Evolutionary conservation across 768 basidiomycete species (phyloP).

Genomic region (Lepiota brunneoincarnata): DNA sequence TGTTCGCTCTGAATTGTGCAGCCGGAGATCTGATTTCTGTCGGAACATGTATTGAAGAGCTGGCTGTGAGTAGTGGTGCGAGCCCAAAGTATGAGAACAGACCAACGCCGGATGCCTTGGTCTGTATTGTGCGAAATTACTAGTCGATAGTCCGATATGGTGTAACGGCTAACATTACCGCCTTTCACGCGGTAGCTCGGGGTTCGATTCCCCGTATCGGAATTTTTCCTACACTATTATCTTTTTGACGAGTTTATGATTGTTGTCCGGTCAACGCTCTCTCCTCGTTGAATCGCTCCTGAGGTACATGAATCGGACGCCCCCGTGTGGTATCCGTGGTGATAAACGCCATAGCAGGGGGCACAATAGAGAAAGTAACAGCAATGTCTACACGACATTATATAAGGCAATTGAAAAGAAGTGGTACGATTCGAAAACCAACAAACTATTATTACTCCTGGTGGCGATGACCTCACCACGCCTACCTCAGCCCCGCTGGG

Average conservation of each 20-base stretch:
- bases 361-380: too few species aligned
- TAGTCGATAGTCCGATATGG: conserved; percentile 34
- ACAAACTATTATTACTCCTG: neutral
- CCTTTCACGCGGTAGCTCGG: conserved; percentile 49
- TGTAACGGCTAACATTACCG: conserved; percentile 66
- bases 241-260: neutral
- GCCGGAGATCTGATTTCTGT: too few species aligned
- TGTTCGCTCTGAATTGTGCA: too few species aligned
- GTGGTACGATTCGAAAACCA: conserved; percentile 7
- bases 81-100: too few species aligned
- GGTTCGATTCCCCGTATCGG: conserved; percentile 39
- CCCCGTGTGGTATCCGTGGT: neutral
- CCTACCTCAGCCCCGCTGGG: neutral
- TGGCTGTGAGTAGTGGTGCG: too few species aligned
- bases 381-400: too few species aligned
- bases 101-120: neutral
- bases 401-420: neutral
- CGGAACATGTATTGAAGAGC: too few species aligned
- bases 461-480: conserved; percentile 9
- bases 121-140: neutral
- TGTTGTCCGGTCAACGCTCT: too few species aligned
- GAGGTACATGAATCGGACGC: neutral
- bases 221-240: neutral
- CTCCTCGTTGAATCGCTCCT: too few species aligned
- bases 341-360: neutral